Base-by-base conservation (phyloP, 768 basidiomycete genomes). In the Boletus edulis region DNA sequence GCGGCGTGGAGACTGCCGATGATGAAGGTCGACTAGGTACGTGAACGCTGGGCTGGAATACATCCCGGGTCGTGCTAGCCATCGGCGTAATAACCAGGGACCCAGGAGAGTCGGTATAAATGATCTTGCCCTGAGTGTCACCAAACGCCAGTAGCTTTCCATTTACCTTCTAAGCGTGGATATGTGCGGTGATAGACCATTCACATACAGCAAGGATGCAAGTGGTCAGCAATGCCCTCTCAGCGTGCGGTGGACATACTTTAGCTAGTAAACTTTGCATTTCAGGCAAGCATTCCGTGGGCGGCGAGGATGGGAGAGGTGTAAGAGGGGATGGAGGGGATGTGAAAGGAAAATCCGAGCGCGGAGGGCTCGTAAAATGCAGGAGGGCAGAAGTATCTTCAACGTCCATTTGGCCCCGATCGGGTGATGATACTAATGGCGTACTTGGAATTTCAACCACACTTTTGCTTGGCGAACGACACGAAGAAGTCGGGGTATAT, bases 271-370 rank as follows among this genome's bases (percentile, higher is more conserved):
- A 40, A 43, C 18, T 45, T 34, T 45, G 58, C 46, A 59, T 57
- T 18, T 32, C 48, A 22, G 58, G 60, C 8, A 51, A 43, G 37
- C 22, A 18, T 43, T 47, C 58, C 5, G 38, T 18, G 31, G 63
- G 62, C 7, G 81, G 81, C 2, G 82, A 80, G 55, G 77, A 73
- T 8, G 81, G 76, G 32, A 81, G 61, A 8, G 83, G 82, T 9
- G 83, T 82, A 35, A 85, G 69, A 17, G 77, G 77, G 2, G 78
- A 79, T 53, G 73, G 64, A 11, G 74, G 68, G 4, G 66, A 61
- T 15, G 54, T 17, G 3, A 50, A 17, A 34, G 46, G 50, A 27
- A 49, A 31, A 18, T 29, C 8, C 9, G 27, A 29, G 8, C 48
- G 44, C 11, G 50, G 35, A 29, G 49, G 37, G 45, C 63, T 63